phyloP scores from a whole-genome alignment of 1,284 basidiomycete species.

The Pseudozyma sp. region DNA sequence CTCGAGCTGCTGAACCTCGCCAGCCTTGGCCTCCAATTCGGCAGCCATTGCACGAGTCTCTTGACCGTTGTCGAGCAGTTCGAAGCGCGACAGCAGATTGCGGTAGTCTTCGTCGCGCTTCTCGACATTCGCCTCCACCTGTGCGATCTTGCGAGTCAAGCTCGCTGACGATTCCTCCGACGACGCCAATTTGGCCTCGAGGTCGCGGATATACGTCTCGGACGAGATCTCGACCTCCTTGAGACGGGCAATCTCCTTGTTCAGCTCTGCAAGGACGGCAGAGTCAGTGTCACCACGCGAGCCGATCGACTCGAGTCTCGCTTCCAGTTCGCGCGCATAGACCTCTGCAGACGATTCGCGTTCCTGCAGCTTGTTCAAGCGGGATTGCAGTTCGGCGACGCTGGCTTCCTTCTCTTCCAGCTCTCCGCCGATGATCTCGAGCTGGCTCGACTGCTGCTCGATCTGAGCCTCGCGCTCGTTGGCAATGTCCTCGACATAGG shows the following conservation, averaged over 20 bases:
- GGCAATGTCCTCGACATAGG: constrained; percentile 88
- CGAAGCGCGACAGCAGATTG: constrained; percentile 79
- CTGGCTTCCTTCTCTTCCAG: constrained; percentile 82
- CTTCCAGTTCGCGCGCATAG: constrained; percentile 91
- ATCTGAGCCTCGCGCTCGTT: constrained; percentile 88
- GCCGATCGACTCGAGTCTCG: constrained; percentile 84
- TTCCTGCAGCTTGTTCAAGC: constrained; percentile 84
- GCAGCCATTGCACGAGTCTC: constrained; percentile 69
- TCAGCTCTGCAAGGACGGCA: constrained; percentile 82
- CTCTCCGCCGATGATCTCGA: constrained; percentile 73
- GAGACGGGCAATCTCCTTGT: constrained; percentile 82
- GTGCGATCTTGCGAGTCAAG: constrained; percentile 79
- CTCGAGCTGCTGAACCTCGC: constrained; percentile 80
- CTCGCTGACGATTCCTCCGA: constrained; percentile 80
- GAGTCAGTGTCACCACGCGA: constrained; percentile 81
- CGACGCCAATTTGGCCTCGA: constrained; percentile 83
- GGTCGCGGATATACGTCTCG: constrained; percentile 84
- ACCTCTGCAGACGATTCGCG: constrained; percentile 91
- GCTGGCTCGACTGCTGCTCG: constrained; percentile 72
- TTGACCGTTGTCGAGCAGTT: constrained; percentile 73
- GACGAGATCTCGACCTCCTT: constrained; percentile 81
- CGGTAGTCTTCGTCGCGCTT: constrained; percentile 77
- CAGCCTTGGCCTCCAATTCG: constrained; percentile 84
- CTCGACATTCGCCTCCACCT: constrained; percentile 81
- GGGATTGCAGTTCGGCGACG: constrained; percentile 81